Conservation (phyloP, 352 stramenopile species). For the Phytophthora melonis region DNA sequence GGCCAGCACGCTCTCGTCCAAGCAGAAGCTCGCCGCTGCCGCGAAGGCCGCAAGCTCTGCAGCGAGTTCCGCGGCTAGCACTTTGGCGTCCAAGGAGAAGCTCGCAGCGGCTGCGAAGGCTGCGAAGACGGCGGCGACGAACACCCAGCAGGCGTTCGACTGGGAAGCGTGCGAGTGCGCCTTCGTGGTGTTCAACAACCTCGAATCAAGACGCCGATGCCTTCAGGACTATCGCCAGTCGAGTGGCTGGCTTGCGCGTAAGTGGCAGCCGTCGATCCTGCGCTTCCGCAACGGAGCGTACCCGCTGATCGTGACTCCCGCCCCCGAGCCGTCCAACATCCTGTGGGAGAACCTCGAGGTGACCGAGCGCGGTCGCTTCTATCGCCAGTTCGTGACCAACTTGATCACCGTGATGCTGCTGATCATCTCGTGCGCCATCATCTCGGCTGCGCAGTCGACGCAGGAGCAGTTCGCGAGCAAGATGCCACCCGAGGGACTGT, state of each 20-base stretch:
- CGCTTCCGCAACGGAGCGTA: constrained; percentile 53
- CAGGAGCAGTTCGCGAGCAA: constrained; percentile 52
- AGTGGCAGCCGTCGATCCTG: constrained; percentile 57
- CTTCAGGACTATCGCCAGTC: constrained; percentile 81
- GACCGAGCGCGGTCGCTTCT: constrained; percentile 66
- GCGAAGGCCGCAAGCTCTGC: constrained; percentile 9
- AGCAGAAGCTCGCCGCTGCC: constrained; percentile 37
- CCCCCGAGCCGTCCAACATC: constrained; percentile 86
- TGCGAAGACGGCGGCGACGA: constrained; percentile 28
- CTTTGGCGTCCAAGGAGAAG: constrained; percentile 27
- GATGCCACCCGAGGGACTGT: constrained; percentile 47
- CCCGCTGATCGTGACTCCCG: constrained; percentile 57
- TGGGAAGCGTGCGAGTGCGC: constrained; percentile 76
- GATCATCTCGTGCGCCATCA: constrained; percentile 53
- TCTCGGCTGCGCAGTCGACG: constrained; percentile 51
- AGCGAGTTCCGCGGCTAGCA: not conserved
- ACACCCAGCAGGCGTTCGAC: constrained; percentile 55
- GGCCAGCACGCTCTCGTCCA: constrained; percentile 5
- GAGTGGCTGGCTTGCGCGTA: constrained; percentile 45
- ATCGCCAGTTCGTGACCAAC: constrained; percentile 72
- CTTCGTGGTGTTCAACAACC: constrained; percentile 91
- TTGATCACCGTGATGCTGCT: constrained; percentile 59
- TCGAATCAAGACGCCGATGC: constrained; percentile 76
- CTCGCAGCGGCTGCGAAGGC: constrained; percentile 34
- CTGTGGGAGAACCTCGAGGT: constrained; percentile 88